A percentile compares a stretch with the other conserved stretches of the same genome.
Evolutionary conservation across 345 rosid species (phyloP).

Genomic region (Gossypium raimondii): DNA sequence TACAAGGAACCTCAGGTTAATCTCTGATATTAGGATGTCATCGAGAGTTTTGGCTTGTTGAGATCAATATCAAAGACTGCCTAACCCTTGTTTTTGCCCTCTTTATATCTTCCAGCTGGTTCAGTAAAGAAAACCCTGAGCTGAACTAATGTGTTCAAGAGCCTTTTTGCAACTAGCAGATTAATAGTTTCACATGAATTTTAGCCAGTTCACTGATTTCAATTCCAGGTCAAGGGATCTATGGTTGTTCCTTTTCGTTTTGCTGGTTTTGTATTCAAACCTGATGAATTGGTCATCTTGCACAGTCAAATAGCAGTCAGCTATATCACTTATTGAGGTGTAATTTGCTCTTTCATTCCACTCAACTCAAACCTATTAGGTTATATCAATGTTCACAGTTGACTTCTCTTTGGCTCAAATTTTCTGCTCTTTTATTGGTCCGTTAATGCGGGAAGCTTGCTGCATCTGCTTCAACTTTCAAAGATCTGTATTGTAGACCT

Average conservation of each 20-base stretch:
- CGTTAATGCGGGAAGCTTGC: not conserved
- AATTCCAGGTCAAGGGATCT: not conserved
- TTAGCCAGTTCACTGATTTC: not conserved
- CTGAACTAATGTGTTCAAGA: not conserved
- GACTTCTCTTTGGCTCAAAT: not conserved
- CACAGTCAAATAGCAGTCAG: not conserved
- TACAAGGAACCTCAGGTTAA: not conserved
- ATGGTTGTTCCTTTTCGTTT: not conserved
- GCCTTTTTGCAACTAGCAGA: not conserved
- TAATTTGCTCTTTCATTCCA: not conserved
- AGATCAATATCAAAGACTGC: not conserved
- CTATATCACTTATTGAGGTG: not conserved
- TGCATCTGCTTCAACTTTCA: not conserved
- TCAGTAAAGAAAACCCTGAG: not conserved
- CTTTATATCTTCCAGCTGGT: not conserved
- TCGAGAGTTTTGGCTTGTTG: conserved; percentile 5
- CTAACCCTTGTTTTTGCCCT: not conserved
- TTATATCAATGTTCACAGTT: not conserved
- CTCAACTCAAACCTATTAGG: conserved; percentile 5
- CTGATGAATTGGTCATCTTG: not conserved
- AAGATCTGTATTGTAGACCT: not conserved
- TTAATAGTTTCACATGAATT: not conserved
- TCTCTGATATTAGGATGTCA: not conserved
- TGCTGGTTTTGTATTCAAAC: not conserved
- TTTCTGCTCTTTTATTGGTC: not conserved